Conservation (phyloP, 2,329 filamentous ascomycete species). For the Pezicula radicicola region DNA sequence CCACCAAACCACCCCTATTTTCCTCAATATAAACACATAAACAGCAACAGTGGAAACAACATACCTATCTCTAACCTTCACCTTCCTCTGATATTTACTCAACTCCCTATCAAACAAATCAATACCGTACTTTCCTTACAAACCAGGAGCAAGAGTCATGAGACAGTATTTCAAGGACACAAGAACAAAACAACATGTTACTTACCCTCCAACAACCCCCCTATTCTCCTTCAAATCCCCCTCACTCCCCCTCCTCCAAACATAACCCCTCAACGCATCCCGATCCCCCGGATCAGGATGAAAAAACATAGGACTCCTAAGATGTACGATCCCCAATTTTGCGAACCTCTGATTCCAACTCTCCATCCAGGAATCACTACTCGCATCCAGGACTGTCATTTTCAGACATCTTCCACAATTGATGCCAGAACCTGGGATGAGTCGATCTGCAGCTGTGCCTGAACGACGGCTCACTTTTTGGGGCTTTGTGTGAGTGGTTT, state of each 20-base stretch:
- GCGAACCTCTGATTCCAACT: constrained; percentile 70
- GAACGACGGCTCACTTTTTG: constrained; percentile 28
- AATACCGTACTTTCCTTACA: no score
- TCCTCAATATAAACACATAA: no score
- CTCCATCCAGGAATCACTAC: constrained; percentile 62
- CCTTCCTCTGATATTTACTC: constrained; percentile 77
- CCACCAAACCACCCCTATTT: no score
- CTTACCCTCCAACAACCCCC: constrained; percentile 60
- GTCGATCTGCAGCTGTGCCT: constrained; percentile 32
- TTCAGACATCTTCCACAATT: constrained; percentile 9
- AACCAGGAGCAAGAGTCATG: no score
- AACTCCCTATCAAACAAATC: constrained; percentile 52
- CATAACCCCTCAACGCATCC: constrained; percentile 69
- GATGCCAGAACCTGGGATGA: constrained; percentile 14
- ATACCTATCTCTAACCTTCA: constrained; percentile 43
- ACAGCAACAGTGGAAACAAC: constrained; percentile 13
- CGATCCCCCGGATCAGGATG: constrained; percentile 74
- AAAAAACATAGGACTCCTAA: constrained; percentile 81
- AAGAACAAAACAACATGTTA: no score
- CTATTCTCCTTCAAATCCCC: constrained; percentile 66
- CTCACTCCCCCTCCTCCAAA: constrained; percentile 57
- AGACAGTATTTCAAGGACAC: no score
- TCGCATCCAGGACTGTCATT: constrained; percentile 66
- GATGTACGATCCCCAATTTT: constrained; percentile 65
- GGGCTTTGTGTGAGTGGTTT: constrained; percentile 5